Evolutionary conservation across 2,329 filamentous ascomycete genomes (phyloP).

Genomic region (Penicillium sp.): DNA sequence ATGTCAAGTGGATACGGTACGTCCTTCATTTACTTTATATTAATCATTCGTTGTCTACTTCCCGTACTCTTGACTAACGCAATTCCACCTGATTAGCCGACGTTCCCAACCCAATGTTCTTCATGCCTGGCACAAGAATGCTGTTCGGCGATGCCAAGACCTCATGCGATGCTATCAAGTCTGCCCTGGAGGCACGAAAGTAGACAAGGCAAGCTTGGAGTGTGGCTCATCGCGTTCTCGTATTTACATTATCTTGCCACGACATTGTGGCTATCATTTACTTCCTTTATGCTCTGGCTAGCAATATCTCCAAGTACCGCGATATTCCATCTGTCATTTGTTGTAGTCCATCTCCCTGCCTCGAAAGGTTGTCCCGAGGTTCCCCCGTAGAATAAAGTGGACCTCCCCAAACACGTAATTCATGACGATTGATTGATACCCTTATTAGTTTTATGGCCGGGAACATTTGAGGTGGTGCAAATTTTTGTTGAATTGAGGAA

Average conservation of each 20-base stretch:
- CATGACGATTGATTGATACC: too few species aligned
- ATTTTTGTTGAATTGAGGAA: too few species aligned
- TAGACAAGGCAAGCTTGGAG: slow-evolving; percentile 23
- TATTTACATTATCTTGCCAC: too few species aligned
- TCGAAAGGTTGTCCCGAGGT: not conserved
- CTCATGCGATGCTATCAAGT: slow-evolving; percentile 68
- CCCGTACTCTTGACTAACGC: not conserved
- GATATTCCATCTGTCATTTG: slow-evolving; percentile 2
- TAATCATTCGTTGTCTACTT: not conserved
- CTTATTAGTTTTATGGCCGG: too few species aligned
- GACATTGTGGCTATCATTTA: not conserved
- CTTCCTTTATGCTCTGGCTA: not conserved
- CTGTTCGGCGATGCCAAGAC: slow-evolving; percentile 87
- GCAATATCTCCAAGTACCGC: slow-evolving; percentile 1
- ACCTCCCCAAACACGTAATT: too few species aligned
- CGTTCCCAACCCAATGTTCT: slow-evolving; percentile 92
- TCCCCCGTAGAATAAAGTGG: not conserved
- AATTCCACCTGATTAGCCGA: slow-evolving; percentile 63
- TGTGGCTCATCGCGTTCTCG: not conserved
- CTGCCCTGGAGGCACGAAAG: slow-evolving; percentile 38
- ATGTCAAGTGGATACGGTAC: slow-evolving; percentile 85
- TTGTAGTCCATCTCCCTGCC: not conserved
- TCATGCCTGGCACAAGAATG: slow-evolving; percentile 88
- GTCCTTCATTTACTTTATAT: slow-evolving; percentile 31
- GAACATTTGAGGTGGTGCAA: too few species aligned